Evolutionary conservation across 257 asterid genomes (phyloP).

Genomic region (Capsicum chinense): DNA sequence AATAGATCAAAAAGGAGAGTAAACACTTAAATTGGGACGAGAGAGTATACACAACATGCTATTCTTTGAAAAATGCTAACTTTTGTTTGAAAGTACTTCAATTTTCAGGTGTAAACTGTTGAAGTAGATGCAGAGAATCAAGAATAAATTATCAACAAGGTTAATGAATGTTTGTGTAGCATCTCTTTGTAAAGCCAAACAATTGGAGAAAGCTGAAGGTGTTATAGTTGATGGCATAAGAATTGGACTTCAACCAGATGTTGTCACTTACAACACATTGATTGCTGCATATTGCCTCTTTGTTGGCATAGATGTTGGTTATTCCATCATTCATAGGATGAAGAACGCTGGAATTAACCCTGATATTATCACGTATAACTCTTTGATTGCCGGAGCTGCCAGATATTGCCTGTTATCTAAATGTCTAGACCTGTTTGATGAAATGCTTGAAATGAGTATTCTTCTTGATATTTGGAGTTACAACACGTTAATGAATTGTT

Average conservation of each 20-base stretch:
- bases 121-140: conserved; percentile 22
- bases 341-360: conserved; percentile 4
- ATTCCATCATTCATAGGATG: conserved; percentile 14
- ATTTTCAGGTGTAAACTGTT: neutral
- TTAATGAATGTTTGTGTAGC: conserved; percentile 15
- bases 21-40: too few relatives aligned
- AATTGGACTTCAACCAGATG: conserved; percentile 23
- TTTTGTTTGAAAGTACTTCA: neutral
- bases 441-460: conserved; percentile 20
- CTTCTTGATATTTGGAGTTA: conserved; percentile 28
- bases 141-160: conserved; percentile 25
- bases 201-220: conserved; percentile 25
- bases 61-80: too few relatives aligned
- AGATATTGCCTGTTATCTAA: neutral
- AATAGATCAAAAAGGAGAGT: too few relatives aligned
- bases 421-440: conserved; percentile 25
- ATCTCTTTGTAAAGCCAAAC: conserved; percentile 20
- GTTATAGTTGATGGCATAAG: neutral
- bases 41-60: too few relatives aligned
- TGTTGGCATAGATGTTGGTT: conserved; percentile 24
- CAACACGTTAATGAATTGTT: conserved; percentile 24
- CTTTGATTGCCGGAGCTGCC: conserved; percentile 25
- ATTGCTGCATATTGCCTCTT: conserved; percentile 28
- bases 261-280: conserved; percentile 29
- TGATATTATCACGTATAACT: conserved; percentile 14